Evolutionary conservation across 768 basidiomycete genomes (phyloP), one percentile per base, ranked within the genome.

Genomic region (Boletus rufocinnamomeus): DNA sequence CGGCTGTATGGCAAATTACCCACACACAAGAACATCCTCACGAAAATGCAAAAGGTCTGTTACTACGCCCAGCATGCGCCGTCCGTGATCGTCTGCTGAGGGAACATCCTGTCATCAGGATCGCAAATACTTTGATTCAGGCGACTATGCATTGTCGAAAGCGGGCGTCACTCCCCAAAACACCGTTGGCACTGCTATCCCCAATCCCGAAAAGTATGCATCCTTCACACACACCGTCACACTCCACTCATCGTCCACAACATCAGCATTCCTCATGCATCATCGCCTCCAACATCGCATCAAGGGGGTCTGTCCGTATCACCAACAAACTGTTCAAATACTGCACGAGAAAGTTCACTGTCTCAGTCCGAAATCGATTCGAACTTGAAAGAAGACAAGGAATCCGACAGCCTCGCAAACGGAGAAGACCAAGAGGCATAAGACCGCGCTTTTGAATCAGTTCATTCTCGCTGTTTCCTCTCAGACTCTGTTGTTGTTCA

Each of bases 91-190:
- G 61, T 54, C 57, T 52, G 38, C 28, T 55, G 47, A 60, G 51
- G 61, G 44, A 55, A 41, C 40, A 32, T 17, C 54, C 57, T 62
- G n/a, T 47, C 25, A 52, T 38, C 65, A 98, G 95, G 96, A 99
- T 71, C 91, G 97, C 69, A 98, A 98, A 76, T 99, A 94, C 78
- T 99, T 99, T 74, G 97, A 98, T 77, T 98, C 96, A 56, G 97
- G 97, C 57, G 97, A 99, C 74, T 98, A 98, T 70, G 95, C 95
- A 32, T 80, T 99, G 64, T 94, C 93, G 51, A 98, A 98, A 75
- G 97, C 97, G 3, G 91, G 97, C 28, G 87, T 89, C 48, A 82
- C 88, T n/a, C 88, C 92, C 49, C 91, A 93, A 73, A 91, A 82
- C 62, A 82, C 85, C 3, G 93, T 98, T 55, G 97, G 97, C 30